Evolutionary conservation across 805 yeast genomes (phyloP).

Genomic region (Lipomyces chichibuensis): DNA sequence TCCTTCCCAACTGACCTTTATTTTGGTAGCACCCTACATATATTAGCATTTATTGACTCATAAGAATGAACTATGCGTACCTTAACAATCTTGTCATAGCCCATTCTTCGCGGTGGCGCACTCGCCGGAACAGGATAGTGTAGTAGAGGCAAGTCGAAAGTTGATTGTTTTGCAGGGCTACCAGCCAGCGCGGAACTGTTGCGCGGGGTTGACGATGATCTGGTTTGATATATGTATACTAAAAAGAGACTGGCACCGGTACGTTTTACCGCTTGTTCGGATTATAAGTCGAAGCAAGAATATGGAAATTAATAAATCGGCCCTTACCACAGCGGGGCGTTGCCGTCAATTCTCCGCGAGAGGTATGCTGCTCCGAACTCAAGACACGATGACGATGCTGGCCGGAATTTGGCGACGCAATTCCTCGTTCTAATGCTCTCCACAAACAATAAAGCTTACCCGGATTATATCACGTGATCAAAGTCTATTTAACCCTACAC

Average conservation of each 20-base stretch:
- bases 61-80: constrained; percentile 38
- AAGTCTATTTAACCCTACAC: too few species aligned
- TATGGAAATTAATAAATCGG: neutral
- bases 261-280: neutral
- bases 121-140: neutral
- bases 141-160: neutral
- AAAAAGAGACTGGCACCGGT: neutral
- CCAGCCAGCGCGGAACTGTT: neutral
- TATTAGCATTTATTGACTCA: neutral
- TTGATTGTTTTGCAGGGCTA: neutral
- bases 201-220: neutral
- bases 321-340: neutral
- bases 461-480: too few species aligned
- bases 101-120: constrained; percentile 10
- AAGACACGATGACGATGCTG: too few species aligned
- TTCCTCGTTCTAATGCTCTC: too few species aligned
- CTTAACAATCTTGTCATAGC: constrained; percentile 67
- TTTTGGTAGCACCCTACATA: constrained; percentile 65
- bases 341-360: neutral
- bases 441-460: too few species aligned
- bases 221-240: neutral
- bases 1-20: constrained; percentile 48
- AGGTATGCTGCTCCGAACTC: neutral
- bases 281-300: neutral
- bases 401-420: too few species aligned